Evolutionary conservation across 140 eudicot species (phyloP).

Genomic region (Flaveria floridana): DNA sequence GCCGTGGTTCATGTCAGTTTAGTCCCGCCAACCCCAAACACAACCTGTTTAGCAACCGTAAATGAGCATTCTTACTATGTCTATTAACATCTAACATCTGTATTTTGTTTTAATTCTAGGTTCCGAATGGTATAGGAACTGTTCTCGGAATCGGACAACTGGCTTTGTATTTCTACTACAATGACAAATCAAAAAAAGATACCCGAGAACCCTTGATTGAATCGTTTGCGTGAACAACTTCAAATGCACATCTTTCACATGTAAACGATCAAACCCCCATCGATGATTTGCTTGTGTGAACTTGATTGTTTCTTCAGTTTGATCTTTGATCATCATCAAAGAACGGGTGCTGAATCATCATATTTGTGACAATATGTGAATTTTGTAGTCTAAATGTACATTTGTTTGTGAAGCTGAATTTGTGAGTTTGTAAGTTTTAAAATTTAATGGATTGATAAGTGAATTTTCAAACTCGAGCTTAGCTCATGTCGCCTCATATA

Average conservation of each 20-base stretch:
- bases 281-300: slow-evolving; percentile 4
- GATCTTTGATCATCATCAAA: slow-evolving; percentile 29
- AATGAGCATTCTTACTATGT: neutral
- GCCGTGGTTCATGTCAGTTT: neutral
- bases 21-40: neutral
- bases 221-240: slow-evolving; percentile 42
- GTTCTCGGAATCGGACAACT: slow-evolving; percentile 55
- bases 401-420: slow-evolving; percentile 13
- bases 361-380: slow-evolving; percentile 20
- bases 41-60: neutral
- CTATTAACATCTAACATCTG: neutral
- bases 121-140: slow-evolving; percentile 72
- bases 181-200: slow-evolving; percentile 35
- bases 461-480: too few relatives aligned
- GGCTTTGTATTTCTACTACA: slow-evolving; percentile 48
- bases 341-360: slow-evolving; percentile 7
- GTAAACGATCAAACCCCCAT: slow-evolving; percentile 16
- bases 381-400: slow-evolving; percentile 6
- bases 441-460: neutral
- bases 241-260: neutral
- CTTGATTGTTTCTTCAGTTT: slow-evolving; percentile 19
- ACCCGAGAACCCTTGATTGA: slow-evolving; percentile 51
- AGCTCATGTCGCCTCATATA: too few relatives aligned
- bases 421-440: neutral
- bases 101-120: slow-evolving; percentile 41